Conservation (phyloP, 1,139 yeast species). For the Taphrina wiesneri region DNA sequence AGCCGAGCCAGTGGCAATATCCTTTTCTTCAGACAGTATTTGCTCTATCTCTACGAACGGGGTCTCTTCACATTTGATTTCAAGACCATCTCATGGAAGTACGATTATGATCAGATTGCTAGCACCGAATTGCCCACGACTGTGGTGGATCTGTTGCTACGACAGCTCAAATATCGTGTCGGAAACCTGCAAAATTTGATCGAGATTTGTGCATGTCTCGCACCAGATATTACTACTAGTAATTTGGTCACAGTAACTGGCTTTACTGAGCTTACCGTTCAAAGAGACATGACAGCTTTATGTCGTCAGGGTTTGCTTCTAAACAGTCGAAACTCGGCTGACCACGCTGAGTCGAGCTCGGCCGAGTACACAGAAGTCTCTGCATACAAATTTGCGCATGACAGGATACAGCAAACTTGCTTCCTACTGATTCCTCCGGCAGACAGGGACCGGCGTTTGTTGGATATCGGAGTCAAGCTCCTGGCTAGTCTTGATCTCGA, state of each 20-base stretch:
- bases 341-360: neutral
- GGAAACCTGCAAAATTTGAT: neutral
- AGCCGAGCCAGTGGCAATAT: neutral
- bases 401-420: slow-evolving; percentile 12
- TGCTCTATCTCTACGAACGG: neutral
- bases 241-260: neutral
- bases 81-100: neutral
- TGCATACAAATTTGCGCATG: slow-evolving; percentile 10
- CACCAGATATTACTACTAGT: neutral
- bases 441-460: neutral
- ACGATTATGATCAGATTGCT: neutral
- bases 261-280: neutral
- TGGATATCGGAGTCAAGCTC: neutral
- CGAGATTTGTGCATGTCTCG: slow-evolving; percentile 4
- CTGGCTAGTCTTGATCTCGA: neutral
- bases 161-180: neutral
- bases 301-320: neutral
- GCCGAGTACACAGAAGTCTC: neutral
- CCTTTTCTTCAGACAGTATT: slow-evolving; percentile 3
- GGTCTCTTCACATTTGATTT: neutral
- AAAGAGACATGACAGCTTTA: neutral
- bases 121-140: neutral
- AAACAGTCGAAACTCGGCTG: neutral
- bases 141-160: neutral
- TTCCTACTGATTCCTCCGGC: neutral